Evolutionary conservation across 768 basidiomycete genomes (phyloP), one percentile per base, ranked within the genome.

Genomic region (Candolleomyces eurysporus): DNA sequence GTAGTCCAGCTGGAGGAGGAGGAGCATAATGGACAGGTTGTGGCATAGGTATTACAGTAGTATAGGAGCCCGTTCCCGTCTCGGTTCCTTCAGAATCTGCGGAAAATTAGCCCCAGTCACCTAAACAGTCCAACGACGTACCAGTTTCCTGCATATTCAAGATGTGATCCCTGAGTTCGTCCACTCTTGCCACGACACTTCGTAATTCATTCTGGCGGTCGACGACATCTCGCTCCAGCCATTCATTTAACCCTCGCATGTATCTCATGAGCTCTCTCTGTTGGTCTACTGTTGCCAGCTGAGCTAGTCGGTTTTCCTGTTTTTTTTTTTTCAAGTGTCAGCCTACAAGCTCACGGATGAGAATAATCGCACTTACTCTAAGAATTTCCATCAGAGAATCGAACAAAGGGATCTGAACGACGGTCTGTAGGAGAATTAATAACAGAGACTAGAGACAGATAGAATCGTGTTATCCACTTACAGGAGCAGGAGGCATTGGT

Each of bases 211-310:
- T 78, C 63, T 91, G 91, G 22, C 92, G 86, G 72, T 92, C 90
- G 50, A 82, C 79, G 0, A 92, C 90, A 70, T 94, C 92, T 39
- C 86, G 82, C 59, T 82, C 86, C 16, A 94, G 75, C 92, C 92
- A 94, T 39, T 84, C 82, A 64, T 94, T 94, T 36, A 94, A 75
- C 2, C 79, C 83, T 52, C 82, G 69, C 84, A 94, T 87, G 65
- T 94, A 93, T 57, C 88, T 77, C 84, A 91, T 91, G 55, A 92
- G 75, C 69, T 90, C 90, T 43, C 90, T 82, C 65, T 91, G 90
- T 67, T 93, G 90, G 51, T 90, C 87, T 14, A 92, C 82, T 30
- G 89, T 88, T 0, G 89, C 90, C 19, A 85, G 72, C 70, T 91
- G 89, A 0, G 89, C 89, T 5, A 84, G 72, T 4, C 88, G 88